Percentiles rank a stretch among this genome's conserved stretches.
phyloP scores from a whole-genome alignment of 768 basidiomycete species.

The Serendipita sp. region DNA sequence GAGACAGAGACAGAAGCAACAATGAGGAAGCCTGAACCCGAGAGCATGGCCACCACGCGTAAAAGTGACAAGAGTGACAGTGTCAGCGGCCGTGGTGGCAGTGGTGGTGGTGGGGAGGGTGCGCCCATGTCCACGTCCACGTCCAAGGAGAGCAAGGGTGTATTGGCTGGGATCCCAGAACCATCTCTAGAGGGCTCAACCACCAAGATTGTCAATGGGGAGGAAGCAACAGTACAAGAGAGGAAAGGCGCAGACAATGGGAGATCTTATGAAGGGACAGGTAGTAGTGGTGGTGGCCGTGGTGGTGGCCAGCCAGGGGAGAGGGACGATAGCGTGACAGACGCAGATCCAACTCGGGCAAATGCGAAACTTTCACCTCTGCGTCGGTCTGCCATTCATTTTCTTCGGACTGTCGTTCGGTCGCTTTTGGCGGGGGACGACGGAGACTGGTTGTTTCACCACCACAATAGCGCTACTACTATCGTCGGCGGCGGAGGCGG shows the following conservation, averaged over 20 bases:
- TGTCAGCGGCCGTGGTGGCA: too few species aligned
- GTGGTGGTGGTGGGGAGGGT: too few species aligned
- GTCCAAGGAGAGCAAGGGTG: too few species aligned
- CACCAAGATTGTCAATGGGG: conserved; percentile 6
- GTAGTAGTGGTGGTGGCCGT: background rate
- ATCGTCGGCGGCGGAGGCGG: background rate
- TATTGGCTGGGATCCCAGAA: too few species aligned
- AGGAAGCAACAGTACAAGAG: conserved; percentile 7
- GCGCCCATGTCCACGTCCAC: too few species aligned
- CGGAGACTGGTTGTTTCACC: background rate
- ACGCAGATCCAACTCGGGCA: conserved; percentile 39
- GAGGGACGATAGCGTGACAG: conserved; percentile 21
- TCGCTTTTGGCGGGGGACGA: conserved; percentile 10
- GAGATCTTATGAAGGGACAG: background rate
- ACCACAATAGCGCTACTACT: too few species aligned
- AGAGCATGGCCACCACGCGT: conserved; percentile 25
- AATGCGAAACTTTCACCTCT: conserved; percentile 61
- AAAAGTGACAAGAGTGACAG: conserved; percentile 8
- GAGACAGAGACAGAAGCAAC: background rate
- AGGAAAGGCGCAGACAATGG: background rate
- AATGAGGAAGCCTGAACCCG: conserved; percentile 13
- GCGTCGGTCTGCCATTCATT: conserved; percentile 74
- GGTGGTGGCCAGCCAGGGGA: background rate
- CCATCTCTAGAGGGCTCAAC: too few species aligned
- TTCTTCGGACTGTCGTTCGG: conserved; percentile 30